Evolutionary conservation across 2,329 filamentous ascomycete genomes (phyloP).

Genomic region (Botrytis porri): DNA sequence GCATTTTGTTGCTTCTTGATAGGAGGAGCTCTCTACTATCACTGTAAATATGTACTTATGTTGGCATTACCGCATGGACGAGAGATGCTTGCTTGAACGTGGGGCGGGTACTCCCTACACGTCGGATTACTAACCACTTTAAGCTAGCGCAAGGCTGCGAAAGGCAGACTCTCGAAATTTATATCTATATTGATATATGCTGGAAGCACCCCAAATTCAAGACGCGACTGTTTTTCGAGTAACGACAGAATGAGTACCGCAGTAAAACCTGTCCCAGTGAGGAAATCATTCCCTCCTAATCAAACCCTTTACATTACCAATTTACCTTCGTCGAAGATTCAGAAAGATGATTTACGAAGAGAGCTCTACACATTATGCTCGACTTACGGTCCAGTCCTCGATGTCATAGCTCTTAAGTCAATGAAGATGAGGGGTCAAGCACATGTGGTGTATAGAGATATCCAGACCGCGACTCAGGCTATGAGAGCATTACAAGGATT

Average conservation of each 20-base stretch:
- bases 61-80: constrained; percentile 18
- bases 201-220: neutral
- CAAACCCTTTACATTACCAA: constrained; percentile 89
- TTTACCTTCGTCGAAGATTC: constrained; percentile 79
- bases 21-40: constrained; percentile 99
- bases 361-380: constrained; percentile 92
- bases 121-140: constrained; percentile 2
- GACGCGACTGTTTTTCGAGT: neutral
- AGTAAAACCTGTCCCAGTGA: constrained; percentile 1
- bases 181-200: neutral
- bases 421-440: constrained; percentile 94
- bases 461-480: constrained; percentile 88
- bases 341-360: constrained; percentile 81
- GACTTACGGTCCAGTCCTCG: constrained; percentile 87
- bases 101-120: constrained; percentile 7
- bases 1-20: constrained; percentile 65
- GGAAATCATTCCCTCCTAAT: constrained; percentile 55
- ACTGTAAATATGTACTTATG: constrained; percentile 37
- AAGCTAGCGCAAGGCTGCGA: constrained; percentile 19
- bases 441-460: constrained; percentile 85
- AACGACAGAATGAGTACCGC: constrained; percentile 10
- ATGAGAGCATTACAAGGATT: constrained; percentile 86
- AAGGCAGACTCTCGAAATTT: constrained; percentile 13
- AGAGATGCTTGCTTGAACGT: constrained; percentile 15
- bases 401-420: constrained; percentile 86